Evolutionary conservation across 441 rosid genomes (phyloP).

Genomic region (Manihot esculenta): DNA sequence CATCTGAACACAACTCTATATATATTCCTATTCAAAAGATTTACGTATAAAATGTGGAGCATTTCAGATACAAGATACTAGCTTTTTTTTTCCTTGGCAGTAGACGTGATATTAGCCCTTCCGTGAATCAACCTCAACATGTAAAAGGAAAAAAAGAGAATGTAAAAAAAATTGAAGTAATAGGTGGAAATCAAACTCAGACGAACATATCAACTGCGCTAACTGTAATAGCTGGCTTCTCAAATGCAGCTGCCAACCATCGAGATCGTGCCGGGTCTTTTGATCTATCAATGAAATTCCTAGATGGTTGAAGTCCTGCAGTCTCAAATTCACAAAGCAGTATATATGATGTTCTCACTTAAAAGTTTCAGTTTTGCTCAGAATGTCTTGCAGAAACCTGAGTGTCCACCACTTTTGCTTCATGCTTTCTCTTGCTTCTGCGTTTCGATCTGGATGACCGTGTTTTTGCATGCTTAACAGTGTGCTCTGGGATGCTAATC

Average conservation of each 20-base stretch:
- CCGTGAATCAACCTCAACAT: constrained; percentile 30
- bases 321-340: constrained; percentile 24
- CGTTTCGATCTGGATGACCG: constrained; percentile 61
- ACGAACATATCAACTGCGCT: constrained; percentile 23
- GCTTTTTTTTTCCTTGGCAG: constrained; percentile 14
- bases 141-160: background rate
- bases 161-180: constrained; percentile 13
- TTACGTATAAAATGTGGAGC: constrained; percentile 38
- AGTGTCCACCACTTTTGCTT: constrained; percentile 47
- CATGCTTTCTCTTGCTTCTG: constrained; percentile 72
- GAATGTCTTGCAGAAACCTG: constrained; percentile 44
- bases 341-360: constrained; percentile 6
- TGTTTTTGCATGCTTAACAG: constrained; percentile 49
- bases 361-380: constrained; percentile 40
- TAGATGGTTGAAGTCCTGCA: constrained; percentile 15
- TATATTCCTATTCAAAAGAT: constrained; percentile 30
- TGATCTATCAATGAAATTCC: constrained; percentile 18
- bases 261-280: constrained; percentile 15
- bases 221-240: constrained; percentile 21
- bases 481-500: constrained; percentile 35
- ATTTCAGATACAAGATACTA: constrained; percentile 29
- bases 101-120: constrained; percentile 17
- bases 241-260: constrained; percentile 21
- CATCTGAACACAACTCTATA: constrained; percentile 23
- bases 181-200: constrained; percentile 24